Evolutionary conservation across 305 asterid species (phyloP).

Genomic region (Fraxinus baroniana): DNA sequence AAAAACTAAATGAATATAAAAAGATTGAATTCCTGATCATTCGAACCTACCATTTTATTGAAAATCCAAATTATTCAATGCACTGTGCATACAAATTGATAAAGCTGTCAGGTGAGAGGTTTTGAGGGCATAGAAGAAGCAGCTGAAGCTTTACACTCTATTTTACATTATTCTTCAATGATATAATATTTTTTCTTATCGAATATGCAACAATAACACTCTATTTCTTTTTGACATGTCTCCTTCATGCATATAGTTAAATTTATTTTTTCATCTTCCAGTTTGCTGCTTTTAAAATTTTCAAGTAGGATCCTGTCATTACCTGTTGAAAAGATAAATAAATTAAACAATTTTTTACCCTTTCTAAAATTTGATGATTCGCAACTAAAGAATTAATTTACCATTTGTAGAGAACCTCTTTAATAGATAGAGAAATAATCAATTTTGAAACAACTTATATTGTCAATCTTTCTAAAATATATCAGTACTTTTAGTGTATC

Average conservation of each 20-base stretch:
- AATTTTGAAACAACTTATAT: too few species aligned
- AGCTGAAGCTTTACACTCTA: neutral
- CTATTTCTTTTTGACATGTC: neutral
- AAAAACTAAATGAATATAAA: too few species aligned
- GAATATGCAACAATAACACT: neutral
- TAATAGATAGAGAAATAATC: too few species aligned
- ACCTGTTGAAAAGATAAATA: too few species aligned
- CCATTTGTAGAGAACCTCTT: too few species aligned
- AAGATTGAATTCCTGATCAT: neutral
- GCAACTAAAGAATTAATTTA: too few species aligned
- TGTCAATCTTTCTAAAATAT: too few species aligned
- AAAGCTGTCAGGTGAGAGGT: neutral
- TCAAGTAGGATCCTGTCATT: neutral
- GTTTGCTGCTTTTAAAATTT: neutral
- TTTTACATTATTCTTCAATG: neutral
- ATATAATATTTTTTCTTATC: too few species aligned
- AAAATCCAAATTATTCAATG: neutral
- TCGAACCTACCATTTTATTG: neutral
- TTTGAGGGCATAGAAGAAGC: neutral
- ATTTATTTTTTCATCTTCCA: neutral
- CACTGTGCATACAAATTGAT: neutral
- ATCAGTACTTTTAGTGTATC: too few species aligned
- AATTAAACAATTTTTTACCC: too few species aligned
- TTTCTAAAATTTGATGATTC: too few species aligned
- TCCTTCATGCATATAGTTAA: neutral